These are phyloP conservation scores for Phytophthora syringae DNA, from an alignment of 352 stramenopile genomes.

Conservation along the genomic window DNA sequence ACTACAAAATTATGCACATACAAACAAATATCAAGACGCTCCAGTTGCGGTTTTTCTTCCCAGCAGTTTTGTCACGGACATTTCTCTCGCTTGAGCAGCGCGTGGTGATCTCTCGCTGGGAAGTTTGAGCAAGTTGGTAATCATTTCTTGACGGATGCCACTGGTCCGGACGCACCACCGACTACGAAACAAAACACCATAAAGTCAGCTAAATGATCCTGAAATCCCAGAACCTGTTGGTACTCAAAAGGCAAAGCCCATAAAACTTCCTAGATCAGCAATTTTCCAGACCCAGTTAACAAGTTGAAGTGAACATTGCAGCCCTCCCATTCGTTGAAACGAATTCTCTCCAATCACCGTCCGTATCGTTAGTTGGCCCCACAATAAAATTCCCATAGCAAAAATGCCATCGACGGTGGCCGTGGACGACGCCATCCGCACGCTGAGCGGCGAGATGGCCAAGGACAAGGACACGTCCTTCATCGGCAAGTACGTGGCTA, in stretches of 20 bases:
- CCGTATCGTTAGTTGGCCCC: constrained; percentile 4
- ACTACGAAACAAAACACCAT: constrained; percentile 1
- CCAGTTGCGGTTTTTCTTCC: neutral
- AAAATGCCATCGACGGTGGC: constrained; percentile 27
- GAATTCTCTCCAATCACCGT: constrained; percentile 19
- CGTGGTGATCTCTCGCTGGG: constrained; percentile 23
- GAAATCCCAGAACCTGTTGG: too few species aligned
- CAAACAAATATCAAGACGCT: neutral
- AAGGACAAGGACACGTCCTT: constrained; percentile 52
- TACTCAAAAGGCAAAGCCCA: too few species aligned
- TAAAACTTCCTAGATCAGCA: too few species aligned
- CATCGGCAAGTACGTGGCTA: constrained; percentile 62
- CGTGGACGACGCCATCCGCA: constrained; percentile 71
- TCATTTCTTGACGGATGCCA: constrained; percentile 22
- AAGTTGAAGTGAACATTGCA: too few species aligned
- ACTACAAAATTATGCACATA: neutral
- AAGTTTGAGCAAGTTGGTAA: constrained; percentile 27
- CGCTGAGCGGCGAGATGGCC: constrained; percentile 67
- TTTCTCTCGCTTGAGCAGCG: constrained; percentile 31
- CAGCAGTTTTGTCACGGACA: constrained; percentile 2
- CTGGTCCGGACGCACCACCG: constrained; percentile 25
- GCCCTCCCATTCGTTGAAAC: constrained; percentile 7
- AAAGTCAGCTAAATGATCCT: too few species aligned
- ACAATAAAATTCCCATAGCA: constrained; percentile 6
- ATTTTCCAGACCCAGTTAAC: too few species aligned